Conservation (phyloP, 2,329 filamentous ascomycete genomes). For the Cordyceps militaris region DNA sequence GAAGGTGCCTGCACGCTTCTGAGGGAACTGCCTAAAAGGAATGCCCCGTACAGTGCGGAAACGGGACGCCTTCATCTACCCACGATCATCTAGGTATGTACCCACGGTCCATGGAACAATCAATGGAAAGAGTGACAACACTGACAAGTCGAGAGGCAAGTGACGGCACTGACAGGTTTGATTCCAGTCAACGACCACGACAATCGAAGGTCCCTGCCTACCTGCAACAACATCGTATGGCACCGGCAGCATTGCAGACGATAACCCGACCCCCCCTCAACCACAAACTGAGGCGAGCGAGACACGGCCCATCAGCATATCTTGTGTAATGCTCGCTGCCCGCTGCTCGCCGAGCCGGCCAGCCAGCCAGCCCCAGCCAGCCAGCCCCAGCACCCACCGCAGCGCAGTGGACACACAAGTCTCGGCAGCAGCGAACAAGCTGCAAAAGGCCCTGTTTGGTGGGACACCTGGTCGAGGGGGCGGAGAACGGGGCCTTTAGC, state of each 20-base stretch:
- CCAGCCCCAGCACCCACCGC: neutral
- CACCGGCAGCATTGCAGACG: neutral
- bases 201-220: neutral
- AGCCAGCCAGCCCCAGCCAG: neutral
- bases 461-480: neutral
- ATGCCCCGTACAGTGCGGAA: neutral
- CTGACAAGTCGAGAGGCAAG: no score
- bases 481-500: neutral
- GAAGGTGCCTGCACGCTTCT: neutral
- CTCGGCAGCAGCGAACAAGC: neutral
- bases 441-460: neutral
- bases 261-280: neutral
- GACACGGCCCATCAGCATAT: conserved; percentile 2
- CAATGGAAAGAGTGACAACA: no score
- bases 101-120: no score
- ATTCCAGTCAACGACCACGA: no score
- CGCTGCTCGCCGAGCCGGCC: neutral
- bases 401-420: neutral
- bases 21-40: neutral
- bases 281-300: neutral
- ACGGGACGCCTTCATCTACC: no score
- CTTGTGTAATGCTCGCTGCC: neutral
- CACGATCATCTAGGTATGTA: no score
- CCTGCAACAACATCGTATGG: neutral
- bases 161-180: no score